phyloP scores from a whole-genome alignment of 768 basidiomycete genomes.

The Trametes coccinea region DNA sequence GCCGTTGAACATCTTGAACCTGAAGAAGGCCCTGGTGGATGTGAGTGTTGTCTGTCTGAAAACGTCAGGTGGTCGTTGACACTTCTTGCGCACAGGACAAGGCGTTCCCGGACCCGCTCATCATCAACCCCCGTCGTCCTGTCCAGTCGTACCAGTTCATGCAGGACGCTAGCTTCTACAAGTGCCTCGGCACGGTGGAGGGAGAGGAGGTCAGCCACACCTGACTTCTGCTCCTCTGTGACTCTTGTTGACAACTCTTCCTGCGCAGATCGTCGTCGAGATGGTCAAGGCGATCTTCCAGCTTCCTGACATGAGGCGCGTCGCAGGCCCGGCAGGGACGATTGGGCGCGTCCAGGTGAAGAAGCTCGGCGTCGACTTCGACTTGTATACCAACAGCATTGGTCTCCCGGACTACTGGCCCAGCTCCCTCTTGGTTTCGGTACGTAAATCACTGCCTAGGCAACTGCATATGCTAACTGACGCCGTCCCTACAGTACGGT shows the following conservation, averaged over 20 bases:
- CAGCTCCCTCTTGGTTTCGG: conserved; percentile 21
- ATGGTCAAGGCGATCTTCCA: conserved; percentile 48
- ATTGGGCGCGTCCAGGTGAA: conserved; percentile 37
- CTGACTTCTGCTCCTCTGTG: neutral
- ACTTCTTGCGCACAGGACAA: conserved; percentile 18
- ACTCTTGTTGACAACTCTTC: neutral
- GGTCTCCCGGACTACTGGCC: conserved; percentile 25
- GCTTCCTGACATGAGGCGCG: conserved; percentile 46
- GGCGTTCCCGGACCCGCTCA: conserved; percentile 41
- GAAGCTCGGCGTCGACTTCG: conserved; percentile 34
- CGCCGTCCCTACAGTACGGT: neutral
- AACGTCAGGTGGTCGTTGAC: no score
- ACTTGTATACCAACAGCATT: conserved; percentile 29
- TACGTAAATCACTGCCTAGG: no score
- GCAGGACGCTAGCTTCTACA: conserved; percentile 42
- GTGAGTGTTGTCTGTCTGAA: conserved; percentile 25
- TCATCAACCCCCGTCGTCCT: conserved; percentile 43
- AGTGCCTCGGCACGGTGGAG: conserved; percentile 40
- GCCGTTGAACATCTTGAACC: conserved; percentile 42
- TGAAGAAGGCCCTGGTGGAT: conserved; percentile 47
- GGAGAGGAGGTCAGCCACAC: conserved; percentile 32
- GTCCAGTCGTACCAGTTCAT: conserved; percentile 30
- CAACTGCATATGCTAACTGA: no score
- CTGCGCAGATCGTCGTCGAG: conserved; percentile 35
- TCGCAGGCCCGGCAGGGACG: conserved; percentile 44